Conservation (phyloP, 768 basidiomycete genomes). For the Leccinum longicurvipes region DNA sequence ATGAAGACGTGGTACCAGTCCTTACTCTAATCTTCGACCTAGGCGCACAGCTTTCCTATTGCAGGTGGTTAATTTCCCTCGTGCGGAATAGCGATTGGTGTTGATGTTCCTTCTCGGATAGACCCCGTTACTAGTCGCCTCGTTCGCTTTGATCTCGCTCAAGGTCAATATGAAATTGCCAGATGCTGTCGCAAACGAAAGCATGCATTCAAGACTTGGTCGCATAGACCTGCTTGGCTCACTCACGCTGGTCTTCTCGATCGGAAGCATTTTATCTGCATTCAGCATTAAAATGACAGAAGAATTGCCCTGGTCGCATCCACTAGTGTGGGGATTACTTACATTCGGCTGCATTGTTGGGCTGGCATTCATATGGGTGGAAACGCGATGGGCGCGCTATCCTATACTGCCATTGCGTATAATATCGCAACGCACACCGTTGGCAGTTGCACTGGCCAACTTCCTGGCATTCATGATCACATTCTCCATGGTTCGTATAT, state of each 20-base stretch:
- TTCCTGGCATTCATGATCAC: too few species aligned
- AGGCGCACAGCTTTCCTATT: slow-evolving; percentile 86
- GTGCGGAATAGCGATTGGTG: too few species aligned
- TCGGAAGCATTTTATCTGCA: slow-evolving; percentile 72
- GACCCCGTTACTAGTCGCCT: slow-evolving; percentile 74
- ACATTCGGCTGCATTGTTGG: slow-evolving; percentile 51
- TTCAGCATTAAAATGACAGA: slow-evolving; percentile 76
- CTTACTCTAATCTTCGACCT: slow-evolving; percentile 13
- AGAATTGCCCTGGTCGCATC: slow-evolving; percentile 72
- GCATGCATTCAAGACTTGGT: slow-evolving; percentile 57
- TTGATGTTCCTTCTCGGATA: slow-evolving; percentile 32
- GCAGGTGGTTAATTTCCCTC: slow-evolving; percentile 56
- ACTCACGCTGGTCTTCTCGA: slow-evolving; percentile 69
- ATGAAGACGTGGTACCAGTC: not conserved
- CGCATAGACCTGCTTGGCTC: slow-evolving; percentile 89
- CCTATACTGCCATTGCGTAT: slow-evolving; percentile 89
- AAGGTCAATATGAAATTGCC: slow-evolving; percentile 79
- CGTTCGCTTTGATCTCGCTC: slow-evolving; percentile 63
- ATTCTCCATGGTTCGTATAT: too few species aligned
- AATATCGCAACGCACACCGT: slow-evolving; percentile 72
- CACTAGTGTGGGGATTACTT: slow-evolving; percentile 68
- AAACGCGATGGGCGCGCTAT: slow-evolving; percentile 71
- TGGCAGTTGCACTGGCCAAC: slow-evolving; percentile 71
- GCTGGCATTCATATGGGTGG: slow-evolving; percentile 68
- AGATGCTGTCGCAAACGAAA: slow-evolving; percentile 56